phyloP scores from a whole-genome alignment of 768 basidiomycete genomes.

The Epithele typhae region DNA sequence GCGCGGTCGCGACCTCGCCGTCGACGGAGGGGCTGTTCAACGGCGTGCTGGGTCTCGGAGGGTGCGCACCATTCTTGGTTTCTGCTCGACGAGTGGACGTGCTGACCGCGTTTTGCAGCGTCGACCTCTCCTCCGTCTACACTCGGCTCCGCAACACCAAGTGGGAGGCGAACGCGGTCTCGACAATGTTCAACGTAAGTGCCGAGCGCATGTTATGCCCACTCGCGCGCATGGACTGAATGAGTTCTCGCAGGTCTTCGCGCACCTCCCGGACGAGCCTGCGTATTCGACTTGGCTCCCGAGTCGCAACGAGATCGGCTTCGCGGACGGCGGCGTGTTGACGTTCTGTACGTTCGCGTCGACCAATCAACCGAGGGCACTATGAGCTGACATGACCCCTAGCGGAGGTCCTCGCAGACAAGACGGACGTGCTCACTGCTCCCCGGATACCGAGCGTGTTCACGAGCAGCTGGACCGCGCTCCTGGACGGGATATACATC shows the following conservation, averaged over 20 bases:
- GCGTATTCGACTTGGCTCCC: background rate
- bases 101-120: too few relatives aligned
- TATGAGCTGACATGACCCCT: background rate
- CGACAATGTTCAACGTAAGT: background rate
- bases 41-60: too few relatives aligned
- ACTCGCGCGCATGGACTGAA: background rate
- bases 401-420: conserved; percentile 1
- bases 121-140: background rate
- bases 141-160: background rate
- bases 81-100: too few relatives aligned
- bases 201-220: too few relatives aligned
- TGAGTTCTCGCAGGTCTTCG: background rate
- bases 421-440: background rate
- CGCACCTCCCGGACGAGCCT: background rate
- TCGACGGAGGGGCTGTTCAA: too few relatives aligned
- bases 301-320: background rate
- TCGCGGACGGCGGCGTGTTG: background rate
- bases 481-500: background rate
- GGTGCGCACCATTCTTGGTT: too few relatives aligned
- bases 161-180: background rate
- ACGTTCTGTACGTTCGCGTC: background rate
- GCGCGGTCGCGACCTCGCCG: background rate
- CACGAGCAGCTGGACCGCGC: background rate
- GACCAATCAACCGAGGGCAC: too few relatives aligned
- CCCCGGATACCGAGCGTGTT: background rate